Base-by-base conservation (phyloP, 1,139 yeast species). In the Scheffersomyces cryptocercus region DNA sequence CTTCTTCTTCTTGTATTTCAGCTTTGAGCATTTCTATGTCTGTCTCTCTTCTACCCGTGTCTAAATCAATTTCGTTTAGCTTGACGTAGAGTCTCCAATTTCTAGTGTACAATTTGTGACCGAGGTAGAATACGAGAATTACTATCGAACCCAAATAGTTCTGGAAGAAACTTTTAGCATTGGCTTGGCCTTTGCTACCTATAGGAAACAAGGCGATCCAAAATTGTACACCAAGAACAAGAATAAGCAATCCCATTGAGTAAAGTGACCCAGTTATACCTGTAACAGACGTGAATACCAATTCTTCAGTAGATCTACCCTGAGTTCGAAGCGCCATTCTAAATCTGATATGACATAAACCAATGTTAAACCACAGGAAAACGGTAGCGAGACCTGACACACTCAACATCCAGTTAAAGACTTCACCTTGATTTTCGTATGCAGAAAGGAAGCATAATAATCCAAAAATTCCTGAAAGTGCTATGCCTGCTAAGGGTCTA, bases 361-460 rank as follows among this genome's bases (percentile, higher is more conserved):
- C 61, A 41, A 71, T 66, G 41, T 70, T 63, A 46, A 70, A 72
- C 77, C 77, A 73, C 7, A 75, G 68, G 53, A 72, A 71, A 36
- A 72, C 53, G 14, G 77, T 69, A 1, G 76, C 69, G 42, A 73
- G 58, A 5, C 75, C 77, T 4, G 71, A 64, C 26, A 72, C 61
- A 15, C 73, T 68, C 53, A 73, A 68, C 41, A 73, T 57, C 77
- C 77, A 73, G 10, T 56, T 56, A 45, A 73, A 72, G 7, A 73
- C 74, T 12, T 62, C 63, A 8, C 56, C 67, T 44, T 68, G 62
- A 44, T 66, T 56, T n/a, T 66, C 59, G 35, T 71, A 67, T 2
- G 77, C 77, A 2, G 74, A 63, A 32, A 73, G 74, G 54, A 73
- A 73, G 9, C 74, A 65, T 41, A 73, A 58, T 31, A 72, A 60